These are phyloP conservation scores for Ulmus americana DNA, from an alignment of 331 rosid genomes.

Conservation along the genomic window DNA sequence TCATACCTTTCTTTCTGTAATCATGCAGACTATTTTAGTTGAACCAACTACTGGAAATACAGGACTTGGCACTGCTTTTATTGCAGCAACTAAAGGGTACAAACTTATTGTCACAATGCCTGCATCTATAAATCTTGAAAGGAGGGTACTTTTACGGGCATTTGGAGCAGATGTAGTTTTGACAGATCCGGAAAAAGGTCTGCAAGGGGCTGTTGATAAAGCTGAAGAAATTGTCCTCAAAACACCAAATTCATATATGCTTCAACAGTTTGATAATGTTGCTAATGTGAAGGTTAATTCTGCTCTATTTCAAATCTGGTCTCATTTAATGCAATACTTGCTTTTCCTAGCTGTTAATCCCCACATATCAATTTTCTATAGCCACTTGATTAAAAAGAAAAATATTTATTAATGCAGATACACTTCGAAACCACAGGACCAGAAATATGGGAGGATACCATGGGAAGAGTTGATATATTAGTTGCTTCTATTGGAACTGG, in stretches of 20 bases:
- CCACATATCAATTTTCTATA: background rate
- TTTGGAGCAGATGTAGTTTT: constrained; percentile 85
- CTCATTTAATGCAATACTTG: constrained; percentile 9
- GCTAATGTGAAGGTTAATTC: constrained; percentile 64
- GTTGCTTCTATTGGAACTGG: constrained; percentile 97
- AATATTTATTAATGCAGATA: constrained; percentile 55
- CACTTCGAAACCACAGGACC: constrained; percentile 98
- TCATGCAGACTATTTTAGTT: constrained; percentile 70
- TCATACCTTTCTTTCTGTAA: constrained; percentile 23
- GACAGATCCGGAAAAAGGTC: constrained; percentile 79
- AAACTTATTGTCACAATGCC: constrained; percentile 86
- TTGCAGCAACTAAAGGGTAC: constrained; percentile 82
- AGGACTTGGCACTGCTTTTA: constrained; percentile 84
- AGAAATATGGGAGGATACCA: constrained; percentile 97
- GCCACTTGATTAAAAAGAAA: constrained; percentile 24
- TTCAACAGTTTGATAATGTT: constrained; percentile 81
- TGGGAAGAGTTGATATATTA: constrained; percentile 74
- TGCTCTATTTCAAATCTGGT: constrained; percentile 18
- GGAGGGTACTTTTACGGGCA: constrained; percentile 82
- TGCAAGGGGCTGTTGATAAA: constrained; percentile 86
- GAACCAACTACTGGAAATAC: constrained; percentile 98
- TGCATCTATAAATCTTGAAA: constrained; percentile 74
- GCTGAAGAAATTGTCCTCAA: constrained; percentile 66
- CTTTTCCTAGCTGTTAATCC: background rate
- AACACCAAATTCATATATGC: constrained; percentile 80